A percentile compares a stretch with the other conserved stretches of the same genome.
Conservation (phyloP, 2,329 filamentous ascomycete species). For the Calonectria fujianensis region DNA sequence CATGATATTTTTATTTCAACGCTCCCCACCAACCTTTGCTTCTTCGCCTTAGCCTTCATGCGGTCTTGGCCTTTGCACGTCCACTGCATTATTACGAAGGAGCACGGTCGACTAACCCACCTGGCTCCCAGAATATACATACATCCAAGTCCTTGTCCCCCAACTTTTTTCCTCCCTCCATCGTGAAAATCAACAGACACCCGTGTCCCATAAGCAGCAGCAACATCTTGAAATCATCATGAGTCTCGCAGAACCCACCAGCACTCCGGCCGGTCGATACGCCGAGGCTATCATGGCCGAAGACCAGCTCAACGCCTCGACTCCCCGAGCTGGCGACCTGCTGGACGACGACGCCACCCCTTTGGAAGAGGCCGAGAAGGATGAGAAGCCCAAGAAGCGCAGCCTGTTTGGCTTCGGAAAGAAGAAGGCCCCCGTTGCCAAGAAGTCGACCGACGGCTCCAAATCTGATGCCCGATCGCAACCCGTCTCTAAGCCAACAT, state of each 20-base stretch:
- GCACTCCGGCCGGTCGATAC: constrained; percentile 47
- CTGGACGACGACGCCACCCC: constrained; percentile 61
- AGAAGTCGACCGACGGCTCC: constrained; percentile 43
- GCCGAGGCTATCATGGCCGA: constrained; percentile 52
- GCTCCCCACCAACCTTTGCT: constrained; percentile 30
- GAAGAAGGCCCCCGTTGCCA: constrained; percentile 68
- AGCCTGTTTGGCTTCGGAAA: constrained; percentile 77
- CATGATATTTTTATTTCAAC: constrained; percentile 38
- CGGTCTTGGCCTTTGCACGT: constrained; percentile 30
- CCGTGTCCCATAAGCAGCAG: constrained; percentile 20
- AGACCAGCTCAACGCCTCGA: constrained; percentile 56
- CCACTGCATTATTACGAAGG: constrained; percentile 27
- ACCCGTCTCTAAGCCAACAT: constrained; percentile 61
- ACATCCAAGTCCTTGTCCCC: constrained; percentile 12
- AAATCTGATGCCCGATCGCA: constrained; percentile 48
- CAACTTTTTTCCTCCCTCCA: constrained; percentile 2
- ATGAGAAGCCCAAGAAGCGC: constrained; percentile 70
- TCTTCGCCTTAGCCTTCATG: constrained; percentile 28
- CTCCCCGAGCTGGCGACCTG: constrained; percentile 63
- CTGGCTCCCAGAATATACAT: constrained; percentile 19
- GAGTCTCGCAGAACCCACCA: constrained; percentile 57
- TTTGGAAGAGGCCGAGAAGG: constrained; percentile 47
- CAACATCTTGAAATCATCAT: constrained; percentile 46
- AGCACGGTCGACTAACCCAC: constrained; percentile 32
- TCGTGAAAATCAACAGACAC: constrained; percentile 22